Evolutionary conservation across 352 stramenopile genomes (phyloP).

Genomic region (Poterioochromonas sp.): DNA sequence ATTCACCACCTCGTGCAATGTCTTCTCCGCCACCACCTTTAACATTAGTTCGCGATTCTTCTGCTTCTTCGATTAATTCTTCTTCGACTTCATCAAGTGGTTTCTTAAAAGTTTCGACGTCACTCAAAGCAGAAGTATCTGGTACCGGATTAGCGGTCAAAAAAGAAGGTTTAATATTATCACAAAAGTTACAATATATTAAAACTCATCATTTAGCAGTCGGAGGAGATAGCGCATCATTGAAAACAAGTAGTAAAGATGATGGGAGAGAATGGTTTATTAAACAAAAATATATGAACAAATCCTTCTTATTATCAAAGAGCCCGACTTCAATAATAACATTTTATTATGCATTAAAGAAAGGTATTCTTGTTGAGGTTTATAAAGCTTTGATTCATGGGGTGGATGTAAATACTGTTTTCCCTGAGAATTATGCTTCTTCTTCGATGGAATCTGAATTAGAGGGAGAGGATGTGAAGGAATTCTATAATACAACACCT

Average conservation of each 20-base stretch:
- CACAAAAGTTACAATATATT: not conserved
- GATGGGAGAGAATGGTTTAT: not conserved
- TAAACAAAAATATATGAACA: not conserved
- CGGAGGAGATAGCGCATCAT: not conserved
- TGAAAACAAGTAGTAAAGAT: not conserved
- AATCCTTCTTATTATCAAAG: not conserved
- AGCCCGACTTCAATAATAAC: not conserved
- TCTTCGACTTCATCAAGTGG: slow-evolving; percentile 16
- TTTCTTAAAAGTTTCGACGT: not conserved
- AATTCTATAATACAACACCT: not conserved
- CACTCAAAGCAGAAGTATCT: slow-evolving; percentile 18
- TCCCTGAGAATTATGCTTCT: no score
- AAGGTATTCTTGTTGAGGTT: not conserved
- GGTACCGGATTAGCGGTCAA: not conserved
- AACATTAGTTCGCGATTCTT: slow-evolving; percentile 2
- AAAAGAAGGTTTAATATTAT: slow-evolving; percentile 5
- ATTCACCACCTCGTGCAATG: not conserved
- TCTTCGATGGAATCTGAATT: no score
- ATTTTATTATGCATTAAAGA: not conserved
- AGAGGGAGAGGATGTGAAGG: not conserved
- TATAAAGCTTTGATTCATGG: not conserved
- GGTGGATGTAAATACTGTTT: not conserved
- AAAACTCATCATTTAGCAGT: not conserved
- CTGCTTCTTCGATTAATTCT: slow-evolving; percentile 1
- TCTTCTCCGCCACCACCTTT: not conserved